Evolutionary conservation across 2,329 filamentous ascomycete genomes (phyloP), one percentile per base, ranked within the genome.

Genomic region (Ophiostoma piceae): DNA sequence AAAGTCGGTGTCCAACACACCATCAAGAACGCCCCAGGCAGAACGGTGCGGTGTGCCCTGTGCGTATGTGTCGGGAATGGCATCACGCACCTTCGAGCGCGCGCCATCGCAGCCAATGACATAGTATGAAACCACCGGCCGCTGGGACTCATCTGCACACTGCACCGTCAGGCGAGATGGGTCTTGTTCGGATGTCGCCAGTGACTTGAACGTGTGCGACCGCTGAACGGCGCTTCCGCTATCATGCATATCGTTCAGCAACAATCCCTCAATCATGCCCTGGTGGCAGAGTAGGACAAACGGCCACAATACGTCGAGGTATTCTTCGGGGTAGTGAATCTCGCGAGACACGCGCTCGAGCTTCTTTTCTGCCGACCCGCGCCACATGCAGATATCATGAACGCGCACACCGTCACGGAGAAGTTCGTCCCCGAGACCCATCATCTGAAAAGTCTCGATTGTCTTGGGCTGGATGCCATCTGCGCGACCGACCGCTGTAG

Each of bases 401-500:
- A 92, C 86, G 51, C 85, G 85, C 64, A 88, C 89, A 32, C 88
- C 90, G 74, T 87, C 84, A 71, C 85, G 85, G 51, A 92, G 77
- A 39, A 92, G 78, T 1, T 85, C 81, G 73, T 92, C 89, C 12
- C 87, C 88, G 14, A 92, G 79, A 29, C 89, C 83, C 81, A 92
- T 86, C 79, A 92, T 89, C 73, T 86, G 85, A 74, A 92, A 84
- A 0, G 90, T 92, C 80, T 92, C 90, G 74, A 92, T 90, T 0
- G 89, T 90, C 79, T 92, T 92, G 67, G 90, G 90, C 75, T 92
- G 90, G 68, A 92, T 81, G 51, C 90, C 90, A 77, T 92, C 90
- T 72, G 89, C 89, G 77, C 83, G 84, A 74, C 82, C 73, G 75
- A 68, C 39, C 74, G 74, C 85, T 84, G 73, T 69, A 29, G 19